Percentiles rank a stretch among this genome's conserved stretches.
Conservation (phyloP, 805 yeast species). For the Priceomyces melissophilus region DNA sequence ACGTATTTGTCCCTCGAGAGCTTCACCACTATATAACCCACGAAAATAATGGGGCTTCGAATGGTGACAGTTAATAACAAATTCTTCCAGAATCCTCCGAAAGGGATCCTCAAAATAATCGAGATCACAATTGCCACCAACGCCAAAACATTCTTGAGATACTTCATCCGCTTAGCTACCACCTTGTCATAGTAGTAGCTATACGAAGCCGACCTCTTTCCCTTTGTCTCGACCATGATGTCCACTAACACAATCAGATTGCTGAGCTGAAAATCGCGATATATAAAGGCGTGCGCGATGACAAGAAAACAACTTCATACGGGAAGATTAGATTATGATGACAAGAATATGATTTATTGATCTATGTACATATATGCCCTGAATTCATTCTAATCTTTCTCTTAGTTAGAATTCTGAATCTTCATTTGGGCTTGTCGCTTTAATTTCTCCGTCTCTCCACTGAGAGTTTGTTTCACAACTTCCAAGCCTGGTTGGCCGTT, state of each 20-base stretch:
- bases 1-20: slow-evolving; percentile 20
- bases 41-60: slow-evolving; percentile 29
- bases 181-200: slow-evolving; percentile 24
- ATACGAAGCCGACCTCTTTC: slow-evolving; percentile 7
- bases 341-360: too few species aligned
- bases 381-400: too few species aligned
- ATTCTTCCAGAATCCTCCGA: slow-evolving; percentile 30
- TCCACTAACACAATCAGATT: too few species aligned
- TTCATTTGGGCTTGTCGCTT: slow-evolving; percentile 34
- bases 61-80: slow-evolving; percentile 18
- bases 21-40: slow-evolving; percentile 25
- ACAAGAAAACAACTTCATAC: too few species aligned
- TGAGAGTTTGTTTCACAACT: slow-evolving; percentile 34
- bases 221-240: background rate
- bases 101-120: slow-evolving; percentile 24
- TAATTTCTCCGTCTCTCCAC: slow-evolving; percentile 35
- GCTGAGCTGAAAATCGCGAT: too few species aligned
- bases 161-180: slow-evolving; percentile 31
- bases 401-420: too few species aligned
- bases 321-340: too few species aligned
- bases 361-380: too few species aligned
- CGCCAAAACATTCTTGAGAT: slow-evolving; percentile 27
- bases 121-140: slow-evolving; percentile 25
- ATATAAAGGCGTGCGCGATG: too few species aligned
- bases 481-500: slow-evolving; percentile 42